A percentile compares a stretch with the other conserved stretches of the same genome.
phyloP scores from a whole-genome alignment of 2,329 filamentous ascomycete genomes.

The Epichloe elymi region DNA sequence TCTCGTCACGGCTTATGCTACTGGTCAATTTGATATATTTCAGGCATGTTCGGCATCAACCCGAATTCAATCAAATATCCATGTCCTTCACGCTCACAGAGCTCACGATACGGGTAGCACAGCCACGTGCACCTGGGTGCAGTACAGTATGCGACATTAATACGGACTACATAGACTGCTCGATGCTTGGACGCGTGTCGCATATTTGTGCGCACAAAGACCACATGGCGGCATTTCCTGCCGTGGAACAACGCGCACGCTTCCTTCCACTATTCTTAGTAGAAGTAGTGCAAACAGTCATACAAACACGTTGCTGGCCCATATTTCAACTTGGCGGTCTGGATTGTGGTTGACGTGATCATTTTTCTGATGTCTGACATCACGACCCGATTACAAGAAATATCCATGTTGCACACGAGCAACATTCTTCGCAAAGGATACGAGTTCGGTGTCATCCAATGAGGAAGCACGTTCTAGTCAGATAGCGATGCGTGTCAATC shows the following conservation, averaged over 20 bases:
- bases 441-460: background rate
- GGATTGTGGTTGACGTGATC: background rate
- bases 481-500: background rate
- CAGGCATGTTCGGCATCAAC: too few species aligned
- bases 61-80: too few species aligned
- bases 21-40: background rate
- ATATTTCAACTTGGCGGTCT: background rate
- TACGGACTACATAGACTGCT: background rate
- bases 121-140: background rate
- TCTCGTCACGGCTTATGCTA: background rate
- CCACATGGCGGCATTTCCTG: background rate
- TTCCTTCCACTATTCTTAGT: background rate
- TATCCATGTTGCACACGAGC: background rate
- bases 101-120: background rate
- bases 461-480: background rate
- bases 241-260: background rate
- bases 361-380: background rate
- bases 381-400: background rate
- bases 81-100: too few species aligned
- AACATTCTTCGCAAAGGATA: background rate
- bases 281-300: background rate
- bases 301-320: slow-evolving; percentile 1
- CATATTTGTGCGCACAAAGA: background rate
- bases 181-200: background rate
- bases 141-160: background rate